Base-by-base conservation (phyloP, 2,329 filamentous ascomycete genomes). In the Corinectria fuckeliana region DNA sequence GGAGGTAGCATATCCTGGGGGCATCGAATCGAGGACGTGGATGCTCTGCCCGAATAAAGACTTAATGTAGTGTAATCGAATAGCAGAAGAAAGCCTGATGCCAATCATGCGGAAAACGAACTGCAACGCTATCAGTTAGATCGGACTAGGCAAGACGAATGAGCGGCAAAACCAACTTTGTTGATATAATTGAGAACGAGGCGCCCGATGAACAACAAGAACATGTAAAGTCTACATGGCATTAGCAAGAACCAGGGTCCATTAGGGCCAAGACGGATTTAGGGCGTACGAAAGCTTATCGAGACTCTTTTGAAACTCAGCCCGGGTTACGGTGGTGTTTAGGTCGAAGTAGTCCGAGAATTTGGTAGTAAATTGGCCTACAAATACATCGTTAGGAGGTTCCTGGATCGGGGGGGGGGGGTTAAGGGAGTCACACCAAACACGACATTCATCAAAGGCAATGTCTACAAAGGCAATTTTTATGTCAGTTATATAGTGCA, bases 181-280 rank as follows among this genome's bases (percentile, higher is more conserved):
- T 83, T 83, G 59, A 88, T 76, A 62, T 91, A 92, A 60, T 84
- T 85, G 38, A 91, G 76, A 16, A 77, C 70, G 64, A 91, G 88
- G 47, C 88, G 86, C 13, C 78, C 89, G 38, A 92, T 74, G 72
- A 92, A 93, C 6, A 93, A 78, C 55, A 86, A 86, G 54, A 92
- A 83, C 68, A 92, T 87, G 73, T 88, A 91, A 0, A 93, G 76
- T 1, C 84, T 86, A 60, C 21, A 25, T 16, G 39, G 41, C 3
- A 20, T 57, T 18, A 65, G 58, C 11, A 47, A 44, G 13, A 16
- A 4, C 20, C 18, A 23, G 5, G n/a, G 3, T 16, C 3, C 14
- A 38, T 16, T 8, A 21, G 28, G 23, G 14, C 14, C 6, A n/a
- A 26, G 7, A 8, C 14, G 14, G n/a, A 18, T 13, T 5, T 26